Evolutionary conservation across 331 rosid species (phyloP), one percentile per base, ranked within the genome.

Genomic region (Erythrophleum ivorense): DNA sequence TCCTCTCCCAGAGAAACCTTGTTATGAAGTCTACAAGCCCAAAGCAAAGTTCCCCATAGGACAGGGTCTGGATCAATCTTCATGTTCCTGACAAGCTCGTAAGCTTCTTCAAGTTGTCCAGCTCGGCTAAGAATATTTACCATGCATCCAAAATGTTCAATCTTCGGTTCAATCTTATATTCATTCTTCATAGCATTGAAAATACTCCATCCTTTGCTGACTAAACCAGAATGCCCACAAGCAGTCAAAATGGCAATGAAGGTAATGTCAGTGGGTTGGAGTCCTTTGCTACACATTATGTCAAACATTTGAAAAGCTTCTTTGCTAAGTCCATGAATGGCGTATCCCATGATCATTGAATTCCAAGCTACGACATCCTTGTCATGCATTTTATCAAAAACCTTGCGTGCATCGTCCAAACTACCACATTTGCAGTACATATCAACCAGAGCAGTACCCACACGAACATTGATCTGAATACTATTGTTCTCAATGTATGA

Each of bases 71-170:
- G 89, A 14, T 87, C 85, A 60, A 91, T 84, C 69, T 75, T 73
- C 93, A 90, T 95, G 80, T 75, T 81, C 84, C 85, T 90, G 45
- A 95, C 91, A 62, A 93, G 92, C 21, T 81, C 87, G 70, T 88
- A 90, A 38, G 93, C 98, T 86, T 93, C 97, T 81, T 84, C 86
- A 38, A 91, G 67, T 55, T 71, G 85, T 71, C 97, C 97, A 6
- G 95, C 97, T 4, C 94, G 90, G 84, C 98, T 91, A 48, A 95
- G 93, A 75, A 95, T 97, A 86, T 89, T 91, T 45, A 90, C 91
- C 90, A 92, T 90, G 64, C 98, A 95, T 33, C 98, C 97, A 18
- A 81, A 92, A 84, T 95, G 97, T 87, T 91, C 97, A 70, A 95
- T 77, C 86, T 87, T 91, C 0, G 96, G 97, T 81, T 86, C 83